Evolutionary conservation across 495 filamentous ascomycete genomes (phyloP).

Genomic region (Penicillium waksmanii): DNA sequence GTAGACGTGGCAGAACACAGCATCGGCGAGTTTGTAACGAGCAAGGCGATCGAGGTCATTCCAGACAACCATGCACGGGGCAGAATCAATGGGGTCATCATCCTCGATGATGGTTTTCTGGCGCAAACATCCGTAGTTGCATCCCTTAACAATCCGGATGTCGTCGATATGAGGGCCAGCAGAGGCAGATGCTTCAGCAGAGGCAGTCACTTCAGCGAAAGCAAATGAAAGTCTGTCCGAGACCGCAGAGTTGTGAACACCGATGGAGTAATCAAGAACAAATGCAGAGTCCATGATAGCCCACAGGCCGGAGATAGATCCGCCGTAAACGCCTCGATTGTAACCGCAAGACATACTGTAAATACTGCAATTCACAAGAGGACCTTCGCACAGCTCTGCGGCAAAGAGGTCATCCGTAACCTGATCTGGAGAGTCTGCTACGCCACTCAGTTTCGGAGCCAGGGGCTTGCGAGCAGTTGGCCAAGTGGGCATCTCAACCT

Average conservation of each 20-base stretch:
- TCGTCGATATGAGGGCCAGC: conserved; percentile 18
- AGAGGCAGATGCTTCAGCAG: conserved; percentile 16
- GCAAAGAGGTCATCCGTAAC: conserved; percentile 9
- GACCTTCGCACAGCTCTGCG: conserved; percentile 9
- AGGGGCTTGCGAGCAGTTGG: conserved; percentile 11
- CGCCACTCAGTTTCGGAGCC: conserved; percentile 16
- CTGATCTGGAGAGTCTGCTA: conserved; percentile 13
- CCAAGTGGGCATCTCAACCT: conserved; percentile 7
- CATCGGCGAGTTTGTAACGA: conserved; percentile 17
- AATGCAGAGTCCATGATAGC: conserved; percentile 19
- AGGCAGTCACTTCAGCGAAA: conserved; percentile 17
- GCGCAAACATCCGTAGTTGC: conserved; percentile 14
- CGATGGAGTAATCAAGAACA: conserved; percentile 16
- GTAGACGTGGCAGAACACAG: conserved; percentile 19
- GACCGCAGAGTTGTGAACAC: conserved; percentile 14
- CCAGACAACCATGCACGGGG: conserved; percentile 17
- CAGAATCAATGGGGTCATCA: conserved; percentile 17
- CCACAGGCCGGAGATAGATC: conserved; percentile 18
- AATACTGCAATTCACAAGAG: conserved; percentile 14
- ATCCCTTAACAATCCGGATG: conserved; percentile 16
- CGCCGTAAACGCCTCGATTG: conserved; percentile 15
- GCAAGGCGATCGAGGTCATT: conserved; percentile 18
- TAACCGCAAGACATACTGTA: conserved; percentile 16
- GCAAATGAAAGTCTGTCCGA: conserved; percentile 17
- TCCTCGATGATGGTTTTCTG: conserved; percentile 19